Base-by-base conservation (phyloP, 2,329 filamentous ascomycete species). In the Xylaria sp. region DNA sequence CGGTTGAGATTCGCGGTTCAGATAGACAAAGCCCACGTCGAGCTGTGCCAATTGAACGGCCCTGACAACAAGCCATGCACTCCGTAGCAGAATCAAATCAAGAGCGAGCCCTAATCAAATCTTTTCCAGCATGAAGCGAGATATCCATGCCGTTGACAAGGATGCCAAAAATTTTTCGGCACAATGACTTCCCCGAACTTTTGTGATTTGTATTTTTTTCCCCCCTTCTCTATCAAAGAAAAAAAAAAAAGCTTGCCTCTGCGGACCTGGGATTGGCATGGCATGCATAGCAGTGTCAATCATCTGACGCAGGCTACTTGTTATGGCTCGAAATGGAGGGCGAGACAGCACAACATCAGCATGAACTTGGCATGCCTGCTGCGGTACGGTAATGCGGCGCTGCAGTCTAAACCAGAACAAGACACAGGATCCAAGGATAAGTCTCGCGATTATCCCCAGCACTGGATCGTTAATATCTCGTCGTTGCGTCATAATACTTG, bases 311-410 rank as follows among this genome's bases (percentile, higher is more conserved):
- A 60, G 59, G 55, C 34, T 50, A 57, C 55, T 39, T 46, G 51
- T 52, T 55, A 49, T 34, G 55, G 35, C 47, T 60, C 51, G 48
- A 59, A 50, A 62, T 56, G 62, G 58, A 62, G 60, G 62, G 60
- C 51, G 55, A 53, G 62, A 60, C 62, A 62, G 42, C 60, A 59
- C 54, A 55, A 37, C 52, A 54, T 56, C 49, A 42, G 54, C 30
- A 57, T 49, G 19, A 61, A 51, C 49, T 61, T 48, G 59, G 57
- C 19, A 18, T 30, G 55, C 11, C 37, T 50, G 48, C 37, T 42
- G 37, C 9, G 37, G 37, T 42, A 50, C 48, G 52, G 52, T 44
- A 58, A 44, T 52, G 57, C 60, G 54, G 54, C 51, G 54, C 54
- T 52, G 49, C 52, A 54, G 18, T 19, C 18, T 13, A n/a, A 9